A percentile compares a stretch with the other conserved stretches of the same genome.
phyloP scores from a whole-genome alignment of 2,329 filamentous ascomycete species.

The Zymoseptoria brevis region DNA sequence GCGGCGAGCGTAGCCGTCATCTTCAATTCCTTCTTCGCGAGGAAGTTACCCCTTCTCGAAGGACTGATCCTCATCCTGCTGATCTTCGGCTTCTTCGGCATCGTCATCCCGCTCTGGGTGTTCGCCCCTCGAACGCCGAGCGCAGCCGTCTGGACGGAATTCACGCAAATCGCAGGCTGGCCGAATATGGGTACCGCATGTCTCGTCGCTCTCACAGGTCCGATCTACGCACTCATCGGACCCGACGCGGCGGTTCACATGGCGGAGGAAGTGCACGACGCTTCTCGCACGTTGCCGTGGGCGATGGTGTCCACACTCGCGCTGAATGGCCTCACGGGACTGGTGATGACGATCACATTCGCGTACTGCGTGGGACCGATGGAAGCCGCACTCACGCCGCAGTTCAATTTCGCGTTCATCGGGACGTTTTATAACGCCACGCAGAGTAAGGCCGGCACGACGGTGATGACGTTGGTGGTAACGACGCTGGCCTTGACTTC shows the following conservation, averaged over 20 bases:
- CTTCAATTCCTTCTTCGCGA: constrained; percentile 24
- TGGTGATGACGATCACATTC: constrained; percentile 36
- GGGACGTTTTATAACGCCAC: constrained; percentile 32
- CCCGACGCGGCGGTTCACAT: constrained; percentile 19
- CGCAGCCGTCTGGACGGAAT: constrained; percentile 21
- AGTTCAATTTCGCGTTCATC: constrained; percentile 24
- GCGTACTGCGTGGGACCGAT: constrained; percentile 31
- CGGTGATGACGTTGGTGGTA: constrained; percentile 29
- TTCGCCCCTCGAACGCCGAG: constrained; percentile 19
- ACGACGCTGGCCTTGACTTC: constrained; percentile 34
- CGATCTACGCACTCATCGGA: constrained; percentile 18
- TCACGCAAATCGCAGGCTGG: constrained; percentile 17
- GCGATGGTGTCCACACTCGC: constrained; percentile 35
- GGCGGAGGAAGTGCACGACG: constrained; percentile 27
- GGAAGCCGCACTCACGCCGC: constrained; percentile 20
- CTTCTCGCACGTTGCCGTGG: constrained; percentile 27
- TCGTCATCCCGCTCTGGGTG: constrained; percentile 27
- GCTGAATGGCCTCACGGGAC: constrained; percentile 36
- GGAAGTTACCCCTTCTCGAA: constrained; percentile 24
- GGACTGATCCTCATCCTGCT: constrained; percentile 23
- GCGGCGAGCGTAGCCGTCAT: constrained; percentile 16
- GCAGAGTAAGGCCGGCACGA: constrained; percentile 28
- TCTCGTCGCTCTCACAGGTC: constrained; percentile 18
- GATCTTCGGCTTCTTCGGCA: constrained; percentile 26
- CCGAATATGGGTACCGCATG: constrained; percentile 22